Percentiles rank a stretch among this genome's conserved stretches.
Evolutionary conservation across 805 yeast genomes (phyloP).

Genomic region (Henningerozyma blattae): DNA sequence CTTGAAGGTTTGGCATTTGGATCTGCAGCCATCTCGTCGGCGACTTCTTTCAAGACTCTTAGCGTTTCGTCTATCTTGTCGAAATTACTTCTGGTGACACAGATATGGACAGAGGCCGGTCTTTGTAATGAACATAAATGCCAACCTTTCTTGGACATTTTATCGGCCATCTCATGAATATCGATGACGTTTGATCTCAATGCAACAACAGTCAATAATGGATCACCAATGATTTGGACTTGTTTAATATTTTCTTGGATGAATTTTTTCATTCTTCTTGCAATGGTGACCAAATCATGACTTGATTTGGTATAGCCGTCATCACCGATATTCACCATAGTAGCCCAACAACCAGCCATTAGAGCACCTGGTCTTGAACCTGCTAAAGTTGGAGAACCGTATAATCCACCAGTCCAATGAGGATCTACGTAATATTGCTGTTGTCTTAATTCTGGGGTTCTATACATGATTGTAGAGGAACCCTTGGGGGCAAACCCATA

Average conservation of each 20-base stretch:
- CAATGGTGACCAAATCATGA: conserved; percentile 50
- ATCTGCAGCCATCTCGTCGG: conserved; percentile 29
- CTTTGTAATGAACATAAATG: conserved; percentile 77
- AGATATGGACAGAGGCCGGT: conserved; percentile 87
- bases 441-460: conserved; percentile 51
- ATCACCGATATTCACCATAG: conserved; percentile 69
- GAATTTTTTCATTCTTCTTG: conserved; percentile 42
- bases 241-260: conserved; percentile 39
- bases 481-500: conserved; percentile 99
- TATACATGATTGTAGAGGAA: conserved; percentile 83
- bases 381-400: conserved; percentile 93
- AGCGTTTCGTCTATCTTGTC: conserved; percentile 50
- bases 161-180: conserved; percentile 72
- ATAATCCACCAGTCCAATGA: conserved; percentile 90
- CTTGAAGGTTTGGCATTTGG: conserved; percentile 20
- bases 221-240: conserved; percentile 72
- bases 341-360: conserved; percentile 98
- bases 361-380: conserved; percentile 97
- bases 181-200: conserved; percentile 53
- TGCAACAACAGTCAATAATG: conserved; percentile 69
- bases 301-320: conserved; percentile 70
- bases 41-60: conserved; percentile 34
- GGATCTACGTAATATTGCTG: conserved; percentile 75
- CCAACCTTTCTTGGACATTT: conserved; percentile 52
- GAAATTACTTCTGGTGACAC: conserved; percentile 64